phyloP scores from a whole-genome alignment of 345 rosid species.

The Brassica carinata region DNA sequence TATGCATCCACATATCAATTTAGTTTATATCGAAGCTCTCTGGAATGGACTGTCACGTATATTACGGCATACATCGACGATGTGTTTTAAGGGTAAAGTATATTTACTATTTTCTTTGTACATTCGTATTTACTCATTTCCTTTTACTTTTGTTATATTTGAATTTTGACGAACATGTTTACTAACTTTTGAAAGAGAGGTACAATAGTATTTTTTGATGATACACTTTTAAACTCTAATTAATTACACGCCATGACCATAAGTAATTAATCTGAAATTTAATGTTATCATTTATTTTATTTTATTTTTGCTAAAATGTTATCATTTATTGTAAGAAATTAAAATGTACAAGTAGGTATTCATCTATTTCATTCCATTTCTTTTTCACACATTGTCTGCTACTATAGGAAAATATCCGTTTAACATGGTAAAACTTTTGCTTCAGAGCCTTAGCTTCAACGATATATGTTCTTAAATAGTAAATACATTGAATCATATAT shows the following conservation, averaged over 20 bases:
- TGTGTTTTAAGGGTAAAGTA: background rate
- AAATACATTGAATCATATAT: background rate
- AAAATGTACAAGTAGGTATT: background rate
- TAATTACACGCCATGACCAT: constrained; percentile 2
- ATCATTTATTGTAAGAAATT: background rate
- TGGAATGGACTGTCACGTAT: background rate
- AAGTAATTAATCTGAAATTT: background rate
- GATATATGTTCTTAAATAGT: background rate
- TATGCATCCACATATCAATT: background rate
- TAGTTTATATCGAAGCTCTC: background rate
- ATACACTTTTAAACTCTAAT: background rate
- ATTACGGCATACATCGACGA: background rate
- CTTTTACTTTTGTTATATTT: no score
- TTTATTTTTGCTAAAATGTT: background rate
- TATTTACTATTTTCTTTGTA: background rate
- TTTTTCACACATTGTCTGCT: constrained; percentile 5
- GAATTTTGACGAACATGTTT: background rate
- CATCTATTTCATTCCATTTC: background rate
- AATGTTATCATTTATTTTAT: background rate
- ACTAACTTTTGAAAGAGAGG: background rate
- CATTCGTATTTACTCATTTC: no score
- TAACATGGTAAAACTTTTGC: constrained; percentile 31
- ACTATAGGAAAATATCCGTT: constrained; percentile 14
- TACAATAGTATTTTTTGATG: background rate
- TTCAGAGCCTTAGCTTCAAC: background rate